Conservation (phyloP, 371 early-diverging fungal genomes). For the Rhizopus stolonifer region DNA sequence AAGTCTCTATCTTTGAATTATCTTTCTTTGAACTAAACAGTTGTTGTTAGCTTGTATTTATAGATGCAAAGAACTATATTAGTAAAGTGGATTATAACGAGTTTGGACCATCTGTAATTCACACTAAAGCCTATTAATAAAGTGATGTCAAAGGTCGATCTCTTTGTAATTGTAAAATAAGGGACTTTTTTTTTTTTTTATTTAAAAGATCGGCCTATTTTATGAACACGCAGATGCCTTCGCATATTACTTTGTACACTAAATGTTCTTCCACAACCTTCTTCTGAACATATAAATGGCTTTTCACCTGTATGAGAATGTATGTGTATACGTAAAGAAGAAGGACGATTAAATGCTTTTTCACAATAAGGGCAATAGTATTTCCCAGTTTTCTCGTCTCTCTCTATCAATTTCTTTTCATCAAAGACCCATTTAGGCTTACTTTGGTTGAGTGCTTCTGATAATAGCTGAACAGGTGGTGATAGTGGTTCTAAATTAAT, state of each 20-base stretch:
- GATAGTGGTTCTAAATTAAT: not conserved
- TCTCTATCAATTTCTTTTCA: constrained; percentile 17
- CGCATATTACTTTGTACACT: constrained; percentile 77
- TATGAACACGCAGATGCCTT: constrained; percentile 60
- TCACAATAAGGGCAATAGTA: constrained; percentile 33
- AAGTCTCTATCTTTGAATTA: constrained; percentile 18
- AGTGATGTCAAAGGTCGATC: too few relatives aligned
- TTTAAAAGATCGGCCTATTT: constrained; percentile 28
- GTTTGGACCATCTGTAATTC: constrained; percentile 69
- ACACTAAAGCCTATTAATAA: constrained; percentile 61
- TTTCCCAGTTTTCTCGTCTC: constrained; percentile 27
- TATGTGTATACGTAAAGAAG: constrained; percentile 64
- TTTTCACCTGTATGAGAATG: constrained; percentile 77
- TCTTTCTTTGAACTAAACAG: not conserved
- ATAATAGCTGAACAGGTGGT: constrained; percentile 4
- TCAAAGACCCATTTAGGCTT: constrained; percentile 5
- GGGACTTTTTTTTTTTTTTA: not conserved
- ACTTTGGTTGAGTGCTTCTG: constrained; percentile 17
- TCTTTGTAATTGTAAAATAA: too few relatives aligned
- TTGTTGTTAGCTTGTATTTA: constrained; percentile 59
- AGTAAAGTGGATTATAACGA: constrained; percentile 85
- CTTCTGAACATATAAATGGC: constrained; percentile 64
- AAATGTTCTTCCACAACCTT: constrained; percentile 68
- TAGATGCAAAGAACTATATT: constrained; percentile 68
- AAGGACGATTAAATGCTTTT: constrained; percentile 36